A percentile compares a stretch with the other conserved stretches of the same genome.
Conservation (phyloP, 257 asterid genomes). For the Fraxinus excelsior region DNA sequence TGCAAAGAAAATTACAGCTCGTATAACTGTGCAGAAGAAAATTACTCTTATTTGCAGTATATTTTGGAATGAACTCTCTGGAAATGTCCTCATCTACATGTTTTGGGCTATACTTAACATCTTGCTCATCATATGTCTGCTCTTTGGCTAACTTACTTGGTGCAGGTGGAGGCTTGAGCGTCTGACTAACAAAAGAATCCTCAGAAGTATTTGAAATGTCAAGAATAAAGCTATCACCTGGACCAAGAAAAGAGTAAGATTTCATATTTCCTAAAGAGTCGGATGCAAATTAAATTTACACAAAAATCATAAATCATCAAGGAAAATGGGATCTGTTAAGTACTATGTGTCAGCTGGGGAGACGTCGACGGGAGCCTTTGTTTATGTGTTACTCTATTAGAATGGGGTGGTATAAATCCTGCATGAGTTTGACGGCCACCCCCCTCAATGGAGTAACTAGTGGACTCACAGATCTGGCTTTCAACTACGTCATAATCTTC, state of each 20-base stretch:
- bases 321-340: conserved; percentile 24
- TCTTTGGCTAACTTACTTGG: conserved; percentile 33
- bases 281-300: background rate
- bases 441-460: conserved; percentile 40
- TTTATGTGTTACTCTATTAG: conserved; percentile 48
- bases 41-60: conserved; percentile 67
- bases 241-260: conserved; percentile 31
- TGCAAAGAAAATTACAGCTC: conserved; percentile 24
- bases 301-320: conserved; percentile 1
- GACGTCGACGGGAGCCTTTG: conserved; percentile 49
- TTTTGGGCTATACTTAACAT: conserved; percentile 26
- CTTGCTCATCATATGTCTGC: conserved; percentile 25
- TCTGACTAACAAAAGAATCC: conserved; percentile 43
- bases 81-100: conserved; percentile 29
- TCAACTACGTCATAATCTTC: conserved; percentile 56
- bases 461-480: conserved; percentile 47
- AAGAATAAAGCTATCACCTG: conserved; percentile 91
- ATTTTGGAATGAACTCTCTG: conserved; percentile 34
- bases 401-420: conserved; percentile 41
- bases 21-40: conserved; percentile 33
- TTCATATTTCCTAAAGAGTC: conserved; percentile 13
- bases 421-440: conserved; percentile 45
- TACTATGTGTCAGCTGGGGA: conserved; percentile 68
- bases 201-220: conserved; percentile 75
- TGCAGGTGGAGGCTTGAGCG: conserved; percentile 39